Percentiles rank a stretch among this genome's conserved stretches.
Evolutionary conservation across 2,329 filamentous ascomycete genomes (phyloP).

Genomic region (Dothideomycetidae sp.): DNA sequence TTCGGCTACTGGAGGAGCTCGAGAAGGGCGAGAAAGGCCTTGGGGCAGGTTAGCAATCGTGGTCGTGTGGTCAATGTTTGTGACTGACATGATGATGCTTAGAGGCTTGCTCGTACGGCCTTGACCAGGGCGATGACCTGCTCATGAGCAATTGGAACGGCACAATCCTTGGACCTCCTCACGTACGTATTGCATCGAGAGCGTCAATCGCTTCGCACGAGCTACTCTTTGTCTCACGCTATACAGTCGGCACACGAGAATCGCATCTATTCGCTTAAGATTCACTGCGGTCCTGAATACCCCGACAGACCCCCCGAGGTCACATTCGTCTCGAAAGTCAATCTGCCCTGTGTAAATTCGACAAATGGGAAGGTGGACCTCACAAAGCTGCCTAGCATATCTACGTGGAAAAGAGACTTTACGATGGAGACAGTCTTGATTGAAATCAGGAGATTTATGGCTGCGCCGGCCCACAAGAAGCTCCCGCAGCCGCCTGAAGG

Average conservation of each 20-base stretch:
- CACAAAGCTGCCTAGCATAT: constrained; percentile 66
- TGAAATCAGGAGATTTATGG: constrained; percentile 86
- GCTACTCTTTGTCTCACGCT: too few species aligned
- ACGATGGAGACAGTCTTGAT: constrained; percentile 91
- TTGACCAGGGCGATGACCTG: constrained; percentile 85
- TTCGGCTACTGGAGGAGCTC: constrained; percentile 88
- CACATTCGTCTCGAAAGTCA: constrained; percentile 86
- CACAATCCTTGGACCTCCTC: constrained; percentile 89
- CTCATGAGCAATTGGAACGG: constrained; percentile 99
- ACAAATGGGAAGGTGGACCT: constrained; percentile 70
- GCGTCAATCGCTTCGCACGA: too few species aligned
- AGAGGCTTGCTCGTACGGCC: constrained; percentile 95
- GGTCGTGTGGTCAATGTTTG: neutral
- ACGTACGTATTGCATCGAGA: constrained; percentile 56
- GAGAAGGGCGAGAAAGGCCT: constrained; percentile 98
- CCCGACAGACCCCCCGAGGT: constrained; percentile 80
- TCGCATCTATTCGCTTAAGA: constrained; percentile 95
- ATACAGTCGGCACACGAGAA: constrained; percentile 86
- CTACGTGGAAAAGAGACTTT: constrained; percentile 81
- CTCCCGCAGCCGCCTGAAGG: constrained; percentile 86
- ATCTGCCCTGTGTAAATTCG: constrained; percentile 84
- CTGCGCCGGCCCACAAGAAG: constrained; percentile 81
- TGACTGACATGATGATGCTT: constrained; percentile 10
- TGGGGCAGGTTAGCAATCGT: constrained; percentile 52
- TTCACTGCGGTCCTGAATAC: constrained; percentile 83